Conservation (phyloP, 2,329 filamentous ascomycete species). For the Cryphonectria parasitica region DNA sequence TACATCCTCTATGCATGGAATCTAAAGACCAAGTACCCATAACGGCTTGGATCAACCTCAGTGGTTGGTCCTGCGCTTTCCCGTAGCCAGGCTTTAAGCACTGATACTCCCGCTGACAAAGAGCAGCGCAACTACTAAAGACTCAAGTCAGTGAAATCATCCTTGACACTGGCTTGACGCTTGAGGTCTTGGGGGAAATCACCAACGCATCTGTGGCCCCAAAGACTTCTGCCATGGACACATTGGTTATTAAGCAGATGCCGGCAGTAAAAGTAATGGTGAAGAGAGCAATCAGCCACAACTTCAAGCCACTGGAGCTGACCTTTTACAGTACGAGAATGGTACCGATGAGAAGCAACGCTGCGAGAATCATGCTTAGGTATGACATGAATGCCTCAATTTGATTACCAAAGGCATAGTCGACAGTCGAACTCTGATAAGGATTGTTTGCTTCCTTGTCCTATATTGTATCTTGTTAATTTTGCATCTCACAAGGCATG, state of each 20-base stretch:
- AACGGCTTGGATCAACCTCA: no score
- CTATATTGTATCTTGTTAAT: background rate
- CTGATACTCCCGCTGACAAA: conserved; percentile 12
- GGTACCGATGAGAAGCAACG: conserved; percentile 1
- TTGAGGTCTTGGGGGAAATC: background rate
- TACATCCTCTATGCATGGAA: no score
- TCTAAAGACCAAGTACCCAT: no score
- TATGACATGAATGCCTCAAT: conserved; percentile 1
- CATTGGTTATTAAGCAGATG: conserved; percentile 14
- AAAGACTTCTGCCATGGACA: conserved; percentile 13
- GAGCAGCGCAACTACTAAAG: background rate
- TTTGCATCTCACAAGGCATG: background rate
- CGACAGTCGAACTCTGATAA: background rate
- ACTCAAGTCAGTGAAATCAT: background rate
- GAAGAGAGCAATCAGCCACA: conserved; percentile 9
- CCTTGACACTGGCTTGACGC: no score
- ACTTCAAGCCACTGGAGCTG: background rate
- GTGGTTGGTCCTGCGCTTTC: no score
- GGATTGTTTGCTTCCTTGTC: background rate
- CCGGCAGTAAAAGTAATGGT: conserved; percentile 5
- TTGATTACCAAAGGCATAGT: background rate
- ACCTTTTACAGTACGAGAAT: conserved; percentile 7
- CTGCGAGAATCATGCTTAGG: conserved; percentile 3
- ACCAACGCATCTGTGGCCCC: conserved; percentile 12
- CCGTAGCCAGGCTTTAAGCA: background rate